These are phyloP conservation scores for Huntiella abstrusa DNA, from an alignment of 2,329 filamentous ascomycete genomes.

Conservation along the genomic window DNA sequence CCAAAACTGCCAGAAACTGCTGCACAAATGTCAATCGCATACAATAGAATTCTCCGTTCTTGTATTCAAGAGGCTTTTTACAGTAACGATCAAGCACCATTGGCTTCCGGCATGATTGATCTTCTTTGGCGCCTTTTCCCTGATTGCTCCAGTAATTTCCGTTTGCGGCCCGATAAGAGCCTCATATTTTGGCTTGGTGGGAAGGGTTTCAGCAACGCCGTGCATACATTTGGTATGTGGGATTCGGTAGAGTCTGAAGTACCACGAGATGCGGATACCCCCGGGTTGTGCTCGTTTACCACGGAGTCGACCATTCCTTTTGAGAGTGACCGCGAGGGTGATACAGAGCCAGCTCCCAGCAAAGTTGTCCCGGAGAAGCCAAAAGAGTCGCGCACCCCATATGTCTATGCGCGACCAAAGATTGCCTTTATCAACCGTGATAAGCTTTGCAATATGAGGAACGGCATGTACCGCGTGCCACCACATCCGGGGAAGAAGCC, in stretches of 20 bases:
- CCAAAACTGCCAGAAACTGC: background rate
- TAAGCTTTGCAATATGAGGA: slow-evolving; percentile 21
- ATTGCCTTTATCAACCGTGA: slow-evolving; percentile 16
- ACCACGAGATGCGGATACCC: background rate
- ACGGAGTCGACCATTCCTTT: slow-evolving; percentile 8
- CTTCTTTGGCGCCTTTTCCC: slow-evolving; percentile 3
- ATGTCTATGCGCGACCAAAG: slow-evolving; percentile 19
- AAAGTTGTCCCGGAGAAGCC: slow-evolving; percentile 1
- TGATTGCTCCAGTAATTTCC: background rate
- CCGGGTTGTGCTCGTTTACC: slow-evolving; percentile 4
- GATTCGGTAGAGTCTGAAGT: slow-evolving; percentile 1
- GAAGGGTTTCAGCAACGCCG: slow-evolving; percentile 1
- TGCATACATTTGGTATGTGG: slow-evolving; percentile 7
- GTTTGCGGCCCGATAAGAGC: slow-evolving; percentile 1
- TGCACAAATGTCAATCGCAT: background rate
- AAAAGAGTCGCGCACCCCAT: slow-evolving; percentile 17
- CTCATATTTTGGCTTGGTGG: slow-evolving; percentile 10
- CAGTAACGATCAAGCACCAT: background rate
- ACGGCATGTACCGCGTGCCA: slow-evolving; percentile 28
- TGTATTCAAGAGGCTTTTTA: background rate
- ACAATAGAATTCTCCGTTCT: no score
- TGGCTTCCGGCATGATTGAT: background rate
- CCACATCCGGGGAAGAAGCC: slow-evolving; percentile 21
- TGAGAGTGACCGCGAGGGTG: slow-evolving; percentile 1
- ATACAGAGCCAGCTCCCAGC: background rate